A percentile compares a stretch with the other conserved stretches of the same genome.
Evolutionary conservation across 1,284 basidiomycete genomes (phyloP).

Genomic region (Ustilago tritici): DNA sequence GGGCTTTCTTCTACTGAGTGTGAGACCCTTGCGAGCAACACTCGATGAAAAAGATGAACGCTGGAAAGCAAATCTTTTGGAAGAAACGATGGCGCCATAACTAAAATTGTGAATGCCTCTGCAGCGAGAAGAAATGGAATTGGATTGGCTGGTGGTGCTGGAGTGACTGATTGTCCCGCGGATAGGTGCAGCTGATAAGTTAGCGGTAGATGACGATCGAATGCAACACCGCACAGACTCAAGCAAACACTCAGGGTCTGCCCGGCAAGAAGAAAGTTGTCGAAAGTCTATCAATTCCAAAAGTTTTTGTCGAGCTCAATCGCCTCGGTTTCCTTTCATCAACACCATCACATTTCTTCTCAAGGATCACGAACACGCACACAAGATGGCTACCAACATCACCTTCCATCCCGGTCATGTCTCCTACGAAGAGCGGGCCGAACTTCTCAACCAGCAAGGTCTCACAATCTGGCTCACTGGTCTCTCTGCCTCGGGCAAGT

Average conservation of each 20-base stretch:
- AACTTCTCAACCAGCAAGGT: conserved; percentile 57
- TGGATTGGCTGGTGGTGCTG: background rate
- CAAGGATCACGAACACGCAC: background rate
- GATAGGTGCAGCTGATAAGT: conserved; percentile 15
- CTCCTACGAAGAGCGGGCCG: conserved; percentile 62
- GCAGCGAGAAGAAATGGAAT: conserved; percentile 7
- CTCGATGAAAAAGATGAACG: background rate
- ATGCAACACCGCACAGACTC: conserved; percentile 26
- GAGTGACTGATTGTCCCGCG: background rate
- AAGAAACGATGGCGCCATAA: conserved; percentile 25
- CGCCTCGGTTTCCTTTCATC: background rate
- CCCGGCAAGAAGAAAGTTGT: background rate
- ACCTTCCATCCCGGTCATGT: conserved; percentile 79
- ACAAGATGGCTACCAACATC: conserved; percentile 83
- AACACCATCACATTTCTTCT: background rate
- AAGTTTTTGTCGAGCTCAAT: background rate
- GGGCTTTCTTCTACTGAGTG: background rate
- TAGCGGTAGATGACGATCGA: conserved; percentile 18
- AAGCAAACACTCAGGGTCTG: background rate
- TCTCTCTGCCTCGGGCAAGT: conserved; percentile 74
- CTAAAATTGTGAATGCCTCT: background rate
- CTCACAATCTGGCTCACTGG: conserved; percentile 61
- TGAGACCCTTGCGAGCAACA: conserved; percentile 1
- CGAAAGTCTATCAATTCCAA: background rate
- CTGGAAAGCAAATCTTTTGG: background rate